Conservation (phyloP, 1,139 yeast genomes). For the Pichia sp. region DNA sequence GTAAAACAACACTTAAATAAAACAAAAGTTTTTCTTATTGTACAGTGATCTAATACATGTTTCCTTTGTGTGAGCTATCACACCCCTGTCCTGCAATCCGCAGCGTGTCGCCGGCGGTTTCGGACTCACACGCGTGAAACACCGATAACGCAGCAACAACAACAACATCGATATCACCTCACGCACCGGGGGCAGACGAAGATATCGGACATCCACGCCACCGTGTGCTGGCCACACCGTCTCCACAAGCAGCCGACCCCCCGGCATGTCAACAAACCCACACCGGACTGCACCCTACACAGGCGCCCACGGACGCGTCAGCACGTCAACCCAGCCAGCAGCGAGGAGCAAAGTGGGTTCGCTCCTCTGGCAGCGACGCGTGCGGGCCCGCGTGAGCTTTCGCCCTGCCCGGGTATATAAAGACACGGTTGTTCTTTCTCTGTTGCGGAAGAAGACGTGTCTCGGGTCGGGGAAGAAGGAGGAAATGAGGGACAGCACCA, state of each 20-base stretch:
- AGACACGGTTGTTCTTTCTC: slow-evolving; percentile 4
- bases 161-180: too few relatives aligned
- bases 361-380: not conserved
- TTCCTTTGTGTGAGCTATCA: not conserved
- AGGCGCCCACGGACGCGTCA: not conserved
- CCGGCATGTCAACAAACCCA: not conserved
- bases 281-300: not conserved
- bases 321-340: not conserved
- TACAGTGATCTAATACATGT: slow-evolving; percentile 29
- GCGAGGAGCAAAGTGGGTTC: not conserved
- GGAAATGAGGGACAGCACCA: not conserved
- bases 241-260: too few relatives aligned
- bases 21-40: slow-evolving; percentile 1
- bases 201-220: not conserved
- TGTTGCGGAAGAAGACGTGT: too few relatives aligned
- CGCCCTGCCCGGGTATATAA: slow-evolving; percentile 2
- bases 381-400: not conserved
- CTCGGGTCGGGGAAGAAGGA: not conserved
- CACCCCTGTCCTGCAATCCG: not conserved
- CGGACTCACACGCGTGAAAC: not conserved
- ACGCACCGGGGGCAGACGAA: not conserved
- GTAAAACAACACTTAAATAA: slow-evolving; percentile 1
- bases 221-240: too few relatives aligned
- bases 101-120: not conserved
- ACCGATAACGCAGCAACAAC: not conserved